Conservation (phyloP, 2,329 filamentous ascomycete species). For the Diaporthe velutina region DNA sequence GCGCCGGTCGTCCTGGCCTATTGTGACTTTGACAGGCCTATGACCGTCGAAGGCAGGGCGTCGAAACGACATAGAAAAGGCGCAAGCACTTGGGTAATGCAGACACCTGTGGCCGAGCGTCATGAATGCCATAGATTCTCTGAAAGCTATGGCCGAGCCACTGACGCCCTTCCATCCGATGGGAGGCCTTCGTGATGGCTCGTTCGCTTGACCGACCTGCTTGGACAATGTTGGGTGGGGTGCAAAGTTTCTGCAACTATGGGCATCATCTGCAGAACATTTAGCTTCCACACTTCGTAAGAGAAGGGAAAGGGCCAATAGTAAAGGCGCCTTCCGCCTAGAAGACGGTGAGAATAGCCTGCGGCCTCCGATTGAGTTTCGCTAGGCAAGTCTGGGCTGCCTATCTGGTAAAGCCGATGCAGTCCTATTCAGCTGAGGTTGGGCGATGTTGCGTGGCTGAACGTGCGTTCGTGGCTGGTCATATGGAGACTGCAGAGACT, state of each 20-base stretch:
- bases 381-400: conserved; percentile 14
- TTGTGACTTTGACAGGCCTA: not conserved
- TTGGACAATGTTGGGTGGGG: not conserved
- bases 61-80: not conserved
- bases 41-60: not conserved
- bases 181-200: not conserved
- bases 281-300: conserved; percentile 4
- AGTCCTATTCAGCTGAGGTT: conserved; percentile 16
- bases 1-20: not conserved
- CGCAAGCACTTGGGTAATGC: not conserved
- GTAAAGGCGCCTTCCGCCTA: not conserved
- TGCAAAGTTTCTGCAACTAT: not conserved
- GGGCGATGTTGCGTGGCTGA: not conserved
- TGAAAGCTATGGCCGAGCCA: not conserved
- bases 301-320: not conserved
- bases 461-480: not conserved
- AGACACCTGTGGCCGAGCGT: not conserved
- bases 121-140: not conserved
- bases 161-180: not conserved
- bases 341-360: not conserved
- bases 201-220: not conserved
- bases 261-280: not conserved
- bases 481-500: not conserved
- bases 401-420: not conserved
- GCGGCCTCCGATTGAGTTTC: conserved; percentile 12